phyloP scores from a whole-genome alignment of 257 asterid species.

The Solanum etuberosum region DNA sequence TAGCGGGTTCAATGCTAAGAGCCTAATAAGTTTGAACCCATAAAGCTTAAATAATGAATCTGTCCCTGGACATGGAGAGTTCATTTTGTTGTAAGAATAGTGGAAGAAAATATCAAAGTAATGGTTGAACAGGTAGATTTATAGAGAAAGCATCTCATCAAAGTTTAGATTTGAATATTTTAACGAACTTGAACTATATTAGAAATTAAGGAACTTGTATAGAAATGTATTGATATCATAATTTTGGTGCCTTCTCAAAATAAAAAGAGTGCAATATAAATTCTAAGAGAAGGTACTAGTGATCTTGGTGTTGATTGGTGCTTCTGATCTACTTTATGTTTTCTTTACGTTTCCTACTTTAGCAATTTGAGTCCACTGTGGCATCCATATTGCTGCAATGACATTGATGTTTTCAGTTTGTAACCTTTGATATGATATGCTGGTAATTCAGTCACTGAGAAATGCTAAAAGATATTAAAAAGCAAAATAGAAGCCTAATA shows the following conservation, averaged over 20 bases:
- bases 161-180: background rate
- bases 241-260: background rate
- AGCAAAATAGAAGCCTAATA: background rate
- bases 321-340: background rate
- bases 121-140: background rate
- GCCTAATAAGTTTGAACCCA: background rate
- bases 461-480: background rate
- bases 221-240: background rate
- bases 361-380: background rate
- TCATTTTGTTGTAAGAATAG: background rate
- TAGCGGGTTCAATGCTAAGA: background rate
- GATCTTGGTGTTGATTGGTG: background rate
- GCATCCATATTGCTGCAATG: background rate
- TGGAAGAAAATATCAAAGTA: background rate
- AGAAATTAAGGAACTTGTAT: background rate
- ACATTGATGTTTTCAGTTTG: background rate
- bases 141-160: background rate
- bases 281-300: background rate
- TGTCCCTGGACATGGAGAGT: background rate
- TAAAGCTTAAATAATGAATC: background rate
- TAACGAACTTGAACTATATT: background rate
- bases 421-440: background rate
- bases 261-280: background rate
- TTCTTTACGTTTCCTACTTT: background rate
- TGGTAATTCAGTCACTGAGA: background rate